phyloP scores from a whole-genome alignment of 2,329 filamentous ascomycete genomes.

The Colletotrichum simmondsii region DNA sequence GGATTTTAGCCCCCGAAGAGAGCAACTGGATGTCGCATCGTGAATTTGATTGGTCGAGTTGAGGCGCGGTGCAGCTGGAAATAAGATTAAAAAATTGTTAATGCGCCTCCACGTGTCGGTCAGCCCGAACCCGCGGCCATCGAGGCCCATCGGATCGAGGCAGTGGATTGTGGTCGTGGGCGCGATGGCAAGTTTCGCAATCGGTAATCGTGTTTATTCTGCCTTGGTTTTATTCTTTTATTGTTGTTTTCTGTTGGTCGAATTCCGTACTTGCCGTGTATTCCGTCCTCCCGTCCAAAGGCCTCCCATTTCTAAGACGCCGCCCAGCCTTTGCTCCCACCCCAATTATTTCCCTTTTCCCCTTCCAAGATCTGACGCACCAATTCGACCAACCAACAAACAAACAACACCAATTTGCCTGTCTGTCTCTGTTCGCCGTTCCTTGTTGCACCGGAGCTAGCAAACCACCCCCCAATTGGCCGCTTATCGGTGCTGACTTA shows the following conservation, averaged over 20 bases:
- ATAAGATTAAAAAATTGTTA: neutral
- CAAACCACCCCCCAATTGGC: neutral
- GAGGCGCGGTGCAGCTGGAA: neutral
- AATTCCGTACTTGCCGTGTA: neutral
- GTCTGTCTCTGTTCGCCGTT: neutral
- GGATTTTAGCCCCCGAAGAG: neutral
- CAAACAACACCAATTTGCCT: neutral
- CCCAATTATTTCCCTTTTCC: neutral
- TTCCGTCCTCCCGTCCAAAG: neutral
- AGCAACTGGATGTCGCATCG: neutral
- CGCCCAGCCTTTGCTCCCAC: neutral
- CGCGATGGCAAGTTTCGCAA: neutral
- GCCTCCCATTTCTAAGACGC: neutral
- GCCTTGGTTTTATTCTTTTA: neutral
- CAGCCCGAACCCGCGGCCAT: slow-evolving; percentile 5
- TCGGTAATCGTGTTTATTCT: neutral
- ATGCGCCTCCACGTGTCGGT: neutral
- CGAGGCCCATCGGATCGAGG: neutral
- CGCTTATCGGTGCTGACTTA: neutral
- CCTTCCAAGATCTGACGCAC: neutral
- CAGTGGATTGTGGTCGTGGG: neutral
- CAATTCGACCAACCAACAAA: neutral
- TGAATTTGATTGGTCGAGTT: neutral
- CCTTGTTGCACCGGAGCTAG: neutral
- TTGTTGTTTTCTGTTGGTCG: neutral